These are phyloP conservation scores for Tylopilus plumbeoviolaceoides DNA, from an alignment of 768 basidiomycete species.

Conservation along the genomic window DNA sequence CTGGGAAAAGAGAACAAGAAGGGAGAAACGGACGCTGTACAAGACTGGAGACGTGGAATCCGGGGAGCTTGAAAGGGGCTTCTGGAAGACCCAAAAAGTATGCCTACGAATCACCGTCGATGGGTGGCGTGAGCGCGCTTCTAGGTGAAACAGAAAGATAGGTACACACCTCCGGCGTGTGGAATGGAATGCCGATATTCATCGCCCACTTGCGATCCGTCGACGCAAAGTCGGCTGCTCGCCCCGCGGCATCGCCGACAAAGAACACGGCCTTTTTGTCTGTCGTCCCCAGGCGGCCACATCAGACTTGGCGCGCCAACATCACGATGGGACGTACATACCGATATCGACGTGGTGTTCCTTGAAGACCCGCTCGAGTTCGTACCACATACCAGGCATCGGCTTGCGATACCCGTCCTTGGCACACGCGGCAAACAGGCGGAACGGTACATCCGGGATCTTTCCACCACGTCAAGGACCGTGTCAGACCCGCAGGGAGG, in stretches of 20 bases:
- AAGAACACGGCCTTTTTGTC: conserved; percentile 69
- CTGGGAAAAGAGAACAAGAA: background rate
- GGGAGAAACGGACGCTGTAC: conserved; percentile 22
- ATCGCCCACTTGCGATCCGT: conserved; percentile 85
- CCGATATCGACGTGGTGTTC: conserved; percentile 63
- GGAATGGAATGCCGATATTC: conserved; percentile 69
- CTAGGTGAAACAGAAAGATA: background rate
- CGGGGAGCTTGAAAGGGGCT: conserved; percentile 48
- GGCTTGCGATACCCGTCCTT: conserved; percentile 83
- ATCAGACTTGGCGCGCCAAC: background rate
- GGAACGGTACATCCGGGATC: conserved; percentile 74
- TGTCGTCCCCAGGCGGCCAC: conserved; percentile 24
- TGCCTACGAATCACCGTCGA: conserved; percentile 46
- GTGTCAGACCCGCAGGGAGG: too few species aligned
- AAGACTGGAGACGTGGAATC: conserved; percentile 60
- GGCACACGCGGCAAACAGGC: conserved; percentile 70
- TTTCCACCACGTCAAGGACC: conserved; percentile 24
- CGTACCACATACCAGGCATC: conserved; percentile 82
- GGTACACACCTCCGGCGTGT: conserved; percentile 72
- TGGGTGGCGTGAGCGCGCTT: background rate
- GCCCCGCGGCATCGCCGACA: conserved; percentile 89
- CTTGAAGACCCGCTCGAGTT: conserved; percentile 58
- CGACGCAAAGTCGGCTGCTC: conserved; percentile 69
- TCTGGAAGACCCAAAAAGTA: conserved; percentile 61
- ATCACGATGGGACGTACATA: conserved; percentile 25